A percentile compares a stretch with the other conserved stretches of the same genome.
Evolutionary conservation across 208 protist species (phyloP).

Genomic region (Leishmania braziliensis): DNA sequence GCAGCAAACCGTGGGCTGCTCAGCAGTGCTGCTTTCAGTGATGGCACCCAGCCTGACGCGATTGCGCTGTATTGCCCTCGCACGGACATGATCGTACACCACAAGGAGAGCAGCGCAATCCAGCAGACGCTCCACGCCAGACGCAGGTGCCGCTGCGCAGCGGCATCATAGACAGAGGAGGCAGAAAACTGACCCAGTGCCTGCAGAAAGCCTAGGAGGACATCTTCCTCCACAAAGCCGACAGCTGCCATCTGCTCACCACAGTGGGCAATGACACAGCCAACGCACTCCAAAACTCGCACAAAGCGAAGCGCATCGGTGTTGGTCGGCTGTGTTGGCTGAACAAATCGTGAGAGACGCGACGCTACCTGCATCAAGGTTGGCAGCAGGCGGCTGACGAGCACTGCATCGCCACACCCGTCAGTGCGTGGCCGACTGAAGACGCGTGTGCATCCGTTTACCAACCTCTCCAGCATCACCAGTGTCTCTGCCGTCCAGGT

Average conservation of each 20-base stretch:
- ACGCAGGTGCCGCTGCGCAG: slow-evolving; percentile 30
- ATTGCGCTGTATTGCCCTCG: slow-evolving; percentile 13
- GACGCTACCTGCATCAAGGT: slow-evolving; percentile 38
- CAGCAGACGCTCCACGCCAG: slow-evolving; percentile 65
- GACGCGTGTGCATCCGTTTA: slow-evolving; percentile 27
- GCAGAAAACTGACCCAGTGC: slow-evolving; percentile 57
- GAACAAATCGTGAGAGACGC: slow-evolving; percentile 35
- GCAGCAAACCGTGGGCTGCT: slow-evolving; percentile 51
- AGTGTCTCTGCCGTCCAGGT: background rate
- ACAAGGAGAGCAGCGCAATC: slow-evolving; percentile 55
- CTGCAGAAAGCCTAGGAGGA: slow-evolving; percentile 39
- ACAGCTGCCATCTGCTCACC: slow-evolving; percentile 14
- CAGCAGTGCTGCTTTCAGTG: slow-evolving; percentile 31
- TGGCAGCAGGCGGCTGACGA: slow-evolving; percentile 30
- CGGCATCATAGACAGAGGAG: slow-evolving; percentile 38
- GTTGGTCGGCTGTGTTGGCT: slow-evolving; percentile 32
- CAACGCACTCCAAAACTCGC: slow-evolving; percentile 39
- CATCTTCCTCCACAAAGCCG: slow-evolving; percentile 31
- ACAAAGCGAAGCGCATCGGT: slow-evolving; percentile 36
- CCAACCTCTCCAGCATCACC: slow-evolving; percentile 10
- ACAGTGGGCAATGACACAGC: slow-evolving; percentile 28
- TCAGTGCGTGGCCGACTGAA: slow-evolving; percentile 24
- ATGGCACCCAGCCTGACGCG: slow-evolving; percentile 37
- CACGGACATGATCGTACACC: slow-evolving; percentile 17
- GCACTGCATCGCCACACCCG: slow-evolving; percentile 3